These are phyloP conservation scores for Debaryomyces psychrophilus DNA, from an alignment of 1,139 yeast species.

Conservation along the genomic window DNA sequence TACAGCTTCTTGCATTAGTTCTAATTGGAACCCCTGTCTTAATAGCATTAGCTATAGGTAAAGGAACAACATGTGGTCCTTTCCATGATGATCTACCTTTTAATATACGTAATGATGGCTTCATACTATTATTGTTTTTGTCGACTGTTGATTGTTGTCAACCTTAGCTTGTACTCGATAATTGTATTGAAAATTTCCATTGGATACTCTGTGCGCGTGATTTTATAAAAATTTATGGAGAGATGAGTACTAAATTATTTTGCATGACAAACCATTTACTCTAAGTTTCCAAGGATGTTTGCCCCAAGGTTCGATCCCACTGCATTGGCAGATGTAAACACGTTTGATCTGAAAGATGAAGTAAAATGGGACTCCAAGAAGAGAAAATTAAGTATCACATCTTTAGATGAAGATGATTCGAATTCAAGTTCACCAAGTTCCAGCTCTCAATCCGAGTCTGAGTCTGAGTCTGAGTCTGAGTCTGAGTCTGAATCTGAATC, in stretches of 20 bases:
- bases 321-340: slow-evolving; percentile 21
- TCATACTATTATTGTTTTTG: slow-evolving; percentile 42
- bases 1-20: slow-evolving; percentile 93
- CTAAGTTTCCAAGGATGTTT: slow-evolving; percentile 47
- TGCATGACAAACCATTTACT: neutral
- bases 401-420: slow-evolving; percentile 14
- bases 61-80: slow-evolving; percentile 93
- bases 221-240: slow-evolving; percentile 7
- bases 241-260: slow-evolving; percentile 11
- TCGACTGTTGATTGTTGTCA: neutral
- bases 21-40: slow-evolving; percentile 82
- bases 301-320: slow-evolving; percentile 65
- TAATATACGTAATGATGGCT: slow-evolving; percentile 55
- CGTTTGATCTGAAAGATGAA: slow-evolving; percentile 12
- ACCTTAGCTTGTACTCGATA: neutral
- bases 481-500: slow-evolving; percentile 2
- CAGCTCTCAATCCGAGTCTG: neutral
- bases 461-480: neutral
- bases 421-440: neutral
- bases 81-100: slow-evolving; percentile 80
- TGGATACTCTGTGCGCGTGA: slow-evolving; percentile 8
- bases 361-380: slow-evolving; percentile 17
- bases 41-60: slow-evolving; percentile 85
- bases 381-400: slow-evolving; percentile 21
- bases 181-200: slow-evolving; percentile 2